These are phyloP conservation scores for Fraxinus cuspidata DNA, from an alignment of 257 asterid genomes.

Conservation along the genomic window DNA sequence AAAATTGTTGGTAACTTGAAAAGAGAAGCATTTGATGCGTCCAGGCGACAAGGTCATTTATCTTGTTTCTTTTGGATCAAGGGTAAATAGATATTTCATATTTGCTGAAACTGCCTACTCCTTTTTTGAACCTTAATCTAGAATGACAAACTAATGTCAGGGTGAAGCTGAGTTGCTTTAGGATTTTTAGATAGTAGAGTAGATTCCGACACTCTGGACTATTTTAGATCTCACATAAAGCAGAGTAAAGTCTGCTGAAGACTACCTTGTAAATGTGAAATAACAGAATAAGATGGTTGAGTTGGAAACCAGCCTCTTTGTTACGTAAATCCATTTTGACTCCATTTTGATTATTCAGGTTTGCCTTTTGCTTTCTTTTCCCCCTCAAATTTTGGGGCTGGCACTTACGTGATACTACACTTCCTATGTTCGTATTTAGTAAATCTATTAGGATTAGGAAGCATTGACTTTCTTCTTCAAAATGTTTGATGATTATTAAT, in stretches of 20 bases:
- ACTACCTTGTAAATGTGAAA: not conserved
- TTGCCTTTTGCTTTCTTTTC: not conserved
- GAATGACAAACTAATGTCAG: not conserved
- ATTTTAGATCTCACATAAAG: not conserved
- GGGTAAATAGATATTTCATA: not conserved
- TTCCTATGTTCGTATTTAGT: not conserved
- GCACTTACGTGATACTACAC: not conserved
- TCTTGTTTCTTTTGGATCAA: not conserved
- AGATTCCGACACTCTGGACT: not conserved
- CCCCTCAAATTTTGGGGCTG: not conserved
- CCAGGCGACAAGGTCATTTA: not conserved
- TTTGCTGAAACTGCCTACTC: not conserved
- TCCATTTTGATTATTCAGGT: not conserved
- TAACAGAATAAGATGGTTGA: not conserved
- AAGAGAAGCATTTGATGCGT: not conserved
- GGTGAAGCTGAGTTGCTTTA: not conserved
- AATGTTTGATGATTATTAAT: not conserved
- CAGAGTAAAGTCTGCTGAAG: not conserved
- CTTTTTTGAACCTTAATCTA: not conserved
- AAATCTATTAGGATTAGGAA: not conserved
- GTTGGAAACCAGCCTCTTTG: slow-evolving; percentile 1
- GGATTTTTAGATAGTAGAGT: not conserved
- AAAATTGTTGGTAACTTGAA: not conserved
- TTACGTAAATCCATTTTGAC: not conserved
- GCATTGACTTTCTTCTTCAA: not conserved